Percentiles rank a stretch among this genome's conserved stretches.
phyloP scores from a whole-genome alignment of 805 yeast species.

The Suhomyces sp. region DNA sequence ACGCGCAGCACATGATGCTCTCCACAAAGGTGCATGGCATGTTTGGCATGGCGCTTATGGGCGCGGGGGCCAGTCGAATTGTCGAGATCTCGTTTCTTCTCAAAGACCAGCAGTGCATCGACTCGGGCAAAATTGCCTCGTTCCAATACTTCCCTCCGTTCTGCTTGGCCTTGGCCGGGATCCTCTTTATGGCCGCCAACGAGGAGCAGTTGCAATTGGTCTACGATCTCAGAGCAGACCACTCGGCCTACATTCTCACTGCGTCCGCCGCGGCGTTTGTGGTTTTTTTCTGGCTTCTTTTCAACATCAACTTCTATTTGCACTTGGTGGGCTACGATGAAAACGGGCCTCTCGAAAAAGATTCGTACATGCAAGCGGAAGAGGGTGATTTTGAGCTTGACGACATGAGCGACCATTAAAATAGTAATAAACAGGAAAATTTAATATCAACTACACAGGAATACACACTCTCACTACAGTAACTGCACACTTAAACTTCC shows the following conservation, averaged over 20 bases:
- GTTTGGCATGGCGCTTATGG: conserved; percentile 78
- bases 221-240: conserved; percentile 74
- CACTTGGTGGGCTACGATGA: conserved; percentile 41
- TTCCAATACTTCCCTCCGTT: conserved; percentile 90
- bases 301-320: conserved; percentile 59
- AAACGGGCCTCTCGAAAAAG: conserved; percentile 29
- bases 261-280: conserved; percentile 71
- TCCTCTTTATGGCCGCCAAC: conserved; percentile 86
- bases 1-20: conserved; percentile 68
- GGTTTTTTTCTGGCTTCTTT: conserved; percentile 61
- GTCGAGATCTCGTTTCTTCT: conserved; percentile 78
- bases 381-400: conserved; percentile 36
- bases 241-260: conserved; percentile 75
- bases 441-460: too few relatives aligned
- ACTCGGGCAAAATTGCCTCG: conserved; percentile 48
- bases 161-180: conserved; percentile 72
- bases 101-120: conserved; percentile 49
- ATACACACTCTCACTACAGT: too few relatives aligned
- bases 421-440: too few relatives aligned
- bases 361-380: not conserved
- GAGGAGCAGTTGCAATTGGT: conserved; percentile 82
- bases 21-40: conserved; percentile 86
- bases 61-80: conserved; percentile 73
- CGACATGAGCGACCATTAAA: not conserved
- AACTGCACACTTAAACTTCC: too few relatives aligned